Base-by-base conservation (phyloP, 345 rosid species). In the Eucalyptus melliodora region DNA sequence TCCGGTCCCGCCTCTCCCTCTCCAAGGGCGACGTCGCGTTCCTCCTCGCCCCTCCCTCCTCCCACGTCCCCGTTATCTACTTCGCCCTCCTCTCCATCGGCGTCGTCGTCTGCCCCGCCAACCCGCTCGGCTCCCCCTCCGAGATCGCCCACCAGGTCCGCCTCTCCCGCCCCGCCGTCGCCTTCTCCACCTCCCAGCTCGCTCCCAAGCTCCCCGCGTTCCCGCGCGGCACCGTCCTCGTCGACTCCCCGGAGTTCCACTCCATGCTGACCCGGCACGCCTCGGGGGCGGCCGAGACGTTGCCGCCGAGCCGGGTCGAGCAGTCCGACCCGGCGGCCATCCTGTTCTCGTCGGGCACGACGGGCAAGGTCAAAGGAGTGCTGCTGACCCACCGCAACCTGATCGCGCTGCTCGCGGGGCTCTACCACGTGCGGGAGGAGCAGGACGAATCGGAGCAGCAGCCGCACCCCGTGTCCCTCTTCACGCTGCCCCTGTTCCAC, bases 331-430 rank as follows among this genome's bases (percentile, higher is more conserved):
- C 94, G 86, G 99, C 98, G 2, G 96, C 95, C 37, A 93, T 97
- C 45, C 94, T 97, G 3, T 96, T 90, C 91, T 97, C 98, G 2
- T 97, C 99, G 1, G 99, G 98, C 81, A 97, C 99, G 5, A 97
- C 96, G 2, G 99, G 99, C 12, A 89, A 90, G 37, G 95, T 94
- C 89, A 97, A 97, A 88, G 99, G 98, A 8, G 97, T 96, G 42
- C 45, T 89, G 11, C 87, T 95, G 91, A 94, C 93, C 44, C 99
- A 97, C 93, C 93, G 96, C 62, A 97, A 96, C 91, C 3, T 97
- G 55, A 94, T 95, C 60, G 95, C 98, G 11, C 90, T 96, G 8
- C 92, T 95, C 2, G 94, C 97, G 8, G 97, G 96, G 14, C 26
- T 87, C 8, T 86, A 90, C 90, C 92, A 95, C 88, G 82, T 50